Base-by-base conservation (phyloP, 169 alveolate species). In the Blepharisma undulans region DNA sequence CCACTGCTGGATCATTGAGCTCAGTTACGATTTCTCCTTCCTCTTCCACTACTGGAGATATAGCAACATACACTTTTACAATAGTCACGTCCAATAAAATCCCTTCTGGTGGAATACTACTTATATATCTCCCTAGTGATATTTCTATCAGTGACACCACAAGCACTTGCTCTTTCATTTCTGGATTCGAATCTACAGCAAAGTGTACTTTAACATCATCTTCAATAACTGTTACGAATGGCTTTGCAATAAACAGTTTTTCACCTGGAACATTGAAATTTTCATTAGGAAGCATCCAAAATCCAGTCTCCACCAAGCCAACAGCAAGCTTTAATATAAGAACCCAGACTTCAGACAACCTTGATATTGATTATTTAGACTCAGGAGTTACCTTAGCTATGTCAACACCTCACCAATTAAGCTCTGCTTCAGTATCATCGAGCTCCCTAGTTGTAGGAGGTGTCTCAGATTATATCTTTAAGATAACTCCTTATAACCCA, bases 231-330 rank as follows among this genome's bases (percentile, higher is more conserved):
- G 48, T 79, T 79, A 29, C 36, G 10, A 79, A 79, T 27, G 82
- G 87, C 25, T 79, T 79, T 79, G 66, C 10, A 30, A 3, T n/a
- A n/a, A 29, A 4, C 19, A 74, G 80, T 4, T 10, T 79, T 79
- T 25, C 36, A 5, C 87, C 87, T 29, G 87, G 87, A 4, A 33
- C 34, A 29, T 29, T 79, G 29, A 29, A 25, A 27, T 79, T 79
- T 33, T 27, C 87, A 29, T 27, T 79, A 27, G 87, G 61, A 79
- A 32, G 66, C 19, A 79, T 79, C 27, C 29, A 32, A 33, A 79
- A 79, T n/a, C 87, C 87, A n/a, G 71, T 25, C 29, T 29, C 87
- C 66, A 33, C 66, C 7, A 29, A 79, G 34, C 87, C 87, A 27
- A 29, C 72, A 27, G 29, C 36, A 29, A 29, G 30, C 22, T 79